phyloP scores from a whole-genome alignment of 164 flowering plant species.

The Vitis cinerea region DNA sequence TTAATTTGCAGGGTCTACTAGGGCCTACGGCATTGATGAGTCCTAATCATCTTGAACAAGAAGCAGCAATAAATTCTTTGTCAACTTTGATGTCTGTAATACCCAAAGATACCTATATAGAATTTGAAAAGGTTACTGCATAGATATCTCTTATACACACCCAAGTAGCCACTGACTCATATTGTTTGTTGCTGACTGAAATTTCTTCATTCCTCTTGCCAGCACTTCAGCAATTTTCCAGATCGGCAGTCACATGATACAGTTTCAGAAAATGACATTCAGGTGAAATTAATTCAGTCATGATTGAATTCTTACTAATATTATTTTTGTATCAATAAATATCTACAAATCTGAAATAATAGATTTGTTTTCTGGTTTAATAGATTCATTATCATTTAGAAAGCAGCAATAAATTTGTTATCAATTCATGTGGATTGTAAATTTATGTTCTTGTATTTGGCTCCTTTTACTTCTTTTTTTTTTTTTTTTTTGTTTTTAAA shows the following conservation, averaged over 20 bases:
- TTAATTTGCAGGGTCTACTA: constrained; percentile 53
- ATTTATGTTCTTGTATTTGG: too few relatives aligned
- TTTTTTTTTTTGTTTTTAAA: too few relatives aligned
- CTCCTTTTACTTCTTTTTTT: too few relatives aligned
- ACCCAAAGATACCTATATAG: constrained; percentile 71
- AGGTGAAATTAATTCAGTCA: constrained; percentile 38
- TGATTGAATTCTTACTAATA: too few relatives aligned
- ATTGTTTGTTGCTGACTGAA: constrained; percentile 6
- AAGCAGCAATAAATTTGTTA: too few relatives aligned
- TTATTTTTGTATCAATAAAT: too few relatives aligned
- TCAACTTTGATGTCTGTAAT: constrained; percentile 81
- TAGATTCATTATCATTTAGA: too few relatives aligned
- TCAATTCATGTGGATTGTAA: too few relatives aligned
- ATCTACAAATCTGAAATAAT: too few relatives aligned
- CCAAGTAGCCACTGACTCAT: background rate
- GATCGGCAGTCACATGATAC: constrained; percentile 65
- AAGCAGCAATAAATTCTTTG: constrained; percentile 71
- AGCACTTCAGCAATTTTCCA: constrained; percentile 71
- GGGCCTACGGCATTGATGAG: constrained; percentile 76
- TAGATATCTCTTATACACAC: background rate
- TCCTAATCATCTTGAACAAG: constrained; percentile 56
- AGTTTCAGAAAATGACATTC: constrained; percentile 79
- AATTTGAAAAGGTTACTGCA: constrained; percentile 72
- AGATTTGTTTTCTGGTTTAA: too few relatives aligned
- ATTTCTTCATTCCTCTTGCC: constrained; percentile 21